These are phyloP conservation scores for Scedosporium dehoogii DNA, from an alignment of 2,329 filamentous ascomycete genomes.

Conservation along the genomic window DNA sequence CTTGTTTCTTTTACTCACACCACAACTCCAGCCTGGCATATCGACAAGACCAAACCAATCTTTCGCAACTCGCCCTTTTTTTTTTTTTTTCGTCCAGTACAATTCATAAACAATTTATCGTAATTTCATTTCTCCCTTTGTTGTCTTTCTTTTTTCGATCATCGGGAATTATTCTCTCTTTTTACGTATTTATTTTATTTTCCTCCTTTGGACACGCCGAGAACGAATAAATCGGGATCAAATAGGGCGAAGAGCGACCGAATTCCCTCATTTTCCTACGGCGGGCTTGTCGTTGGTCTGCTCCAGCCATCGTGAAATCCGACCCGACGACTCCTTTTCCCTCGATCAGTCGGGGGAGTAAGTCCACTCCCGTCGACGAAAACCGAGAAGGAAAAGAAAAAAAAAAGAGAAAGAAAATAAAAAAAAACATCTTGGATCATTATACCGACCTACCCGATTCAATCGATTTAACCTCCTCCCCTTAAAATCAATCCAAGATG, in stretches of 20 bases:
- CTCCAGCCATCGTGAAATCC: too few species aligned
- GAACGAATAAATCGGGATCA: too few species aligned
- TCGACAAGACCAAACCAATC: neutral
- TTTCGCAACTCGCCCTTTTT: neutral
- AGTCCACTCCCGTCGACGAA: neutral
- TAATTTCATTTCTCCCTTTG: neutral
- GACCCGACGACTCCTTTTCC: neutral
- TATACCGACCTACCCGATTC: neutral
- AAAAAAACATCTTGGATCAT: neutral
- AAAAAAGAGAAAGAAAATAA: too few species aligned
- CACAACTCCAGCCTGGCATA: neutral
- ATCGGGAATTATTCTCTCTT: too few species aligned
- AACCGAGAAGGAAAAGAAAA: too few species aligned
- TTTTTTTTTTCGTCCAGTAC: neutral
- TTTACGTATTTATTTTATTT: too few species aligned
- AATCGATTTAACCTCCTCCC: neutral
- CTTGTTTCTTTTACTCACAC: neutral
- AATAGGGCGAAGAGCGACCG: too few species aligned
- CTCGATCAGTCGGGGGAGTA: neutral
- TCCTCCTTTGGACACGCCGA: too few species aligned
- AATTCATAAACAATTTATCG: neutral
- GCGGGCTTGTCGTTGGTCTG: too few species aligned
- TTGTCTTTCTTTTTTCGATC: neutral
- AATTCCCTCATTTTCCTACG: too few species aligned
- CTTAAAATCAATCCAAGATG: slow-evolving; percentile 5